Evolutionary conservation across 2,329 filamentous ascomycete species (phyloP).

Genomic region (Cryphonectria japonica): DNA sequence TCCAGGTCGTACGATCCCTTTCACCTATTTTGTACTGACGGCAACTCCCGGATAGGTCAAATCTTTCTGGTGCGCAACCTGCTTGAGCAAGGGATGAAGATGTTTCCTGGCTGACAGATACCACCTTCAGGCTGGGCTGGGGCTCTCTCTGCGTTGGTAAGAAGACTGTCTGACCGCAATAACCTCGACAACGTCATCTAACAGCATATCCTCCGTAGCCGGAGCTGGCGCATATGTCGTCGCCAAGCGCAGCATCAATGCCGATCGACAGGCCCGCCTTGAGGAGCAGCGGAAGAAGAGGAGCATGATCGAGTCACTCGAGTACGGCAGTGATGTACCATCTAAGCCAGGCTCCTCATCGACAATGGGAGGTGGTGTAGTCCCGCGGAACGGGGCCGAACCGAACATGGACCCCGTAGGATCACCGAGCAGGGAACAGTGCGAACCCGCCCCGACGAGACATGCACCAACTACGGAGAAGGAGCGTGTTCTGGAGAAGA

Average conservation of each 20-base stretch:
- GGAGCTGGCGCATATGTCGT: constrained; percentile 94
- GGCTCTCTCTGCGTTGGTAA: constrained; percentile 82
- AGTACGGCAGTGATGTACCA: constrained; percentile 48
- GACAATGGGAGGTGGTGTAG: constrained; percentile 36
- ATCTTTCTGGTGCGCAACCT: constrained; percentile 62
- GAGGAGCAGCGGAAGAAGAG: constrained; percentile 69
- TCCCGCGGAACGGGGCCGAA: constrained; percentile 45
- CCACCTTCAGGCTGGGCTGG: constrained; percentile 77
- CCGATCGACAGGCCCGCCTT: constrained; percentile 75
- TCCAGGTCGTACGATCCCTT: neutral
- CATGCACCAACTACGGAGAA: constrained; percentile 76
- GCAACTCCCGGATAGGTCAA: constrained; percentile 51
- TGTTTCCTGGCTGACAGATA: constrained; percentile 23
- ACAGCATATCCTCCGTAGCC: constrained; percentile 52
- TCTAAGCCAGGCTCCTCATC: constrained; percentile 40
- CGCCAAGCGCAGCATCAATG: constrained; percentile 92
- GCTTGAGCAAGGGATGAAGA: neutral
- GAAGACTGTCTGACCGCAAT: constrained; percentile 45
- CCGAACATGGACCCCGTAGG: constrained; percentile 61
- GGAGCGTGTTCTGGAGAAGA: constrained; percentile 72
- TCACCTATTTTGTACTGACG: constrained; percentile 18
- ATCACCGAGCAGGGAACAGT: constrained; percentile 72
- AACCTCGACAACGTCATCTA: neutral
- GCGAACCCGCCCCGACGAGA: constrained; percentile 82
- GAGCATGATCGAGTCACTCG: constrained; percentile 59